Percentiles rank a stretch among this genome's conserved stretches.
Conservation (phyloP, 2,329 filamentous ascomycete genomes). For the Phaeosphaeriaceae sp. region DNA sequence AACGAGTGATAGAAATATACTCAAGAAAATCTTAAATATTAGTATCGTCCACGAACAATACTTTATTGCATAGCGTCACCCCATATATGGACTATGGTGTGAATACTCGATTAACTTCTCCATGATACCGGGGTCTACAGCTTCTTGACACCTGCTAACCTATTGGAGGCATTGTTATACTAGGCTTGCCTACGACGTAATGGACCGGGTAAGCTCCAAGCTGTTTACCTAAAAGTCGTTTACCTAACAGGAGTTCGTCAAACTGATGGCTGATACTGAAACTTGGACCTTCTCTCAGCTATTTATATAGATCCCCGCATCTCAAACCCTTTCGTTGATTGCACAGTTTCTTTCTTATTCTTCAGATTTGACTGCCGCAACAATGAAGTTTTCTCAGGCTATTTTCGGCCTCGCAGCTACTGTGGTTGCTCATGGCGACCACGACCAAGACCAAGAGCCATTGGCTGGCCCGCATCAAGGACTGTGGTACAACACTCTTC, state of each 20-base stretch:
- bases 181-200: conserved; percentile 30
- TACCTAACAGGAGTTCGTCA: conserved; percentile 44
- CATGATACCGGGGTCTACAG: conserved; percentile 12
- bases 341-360: conserved; percentile 4
- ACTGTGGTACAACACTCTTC: conserved; percentile 82
- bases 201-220: conserved; percentile 36
- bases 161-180: conserved; percentile 22
- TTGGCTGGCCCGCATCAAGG: conserved; percentile 73
- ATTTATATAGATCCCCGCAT: conserved; percentile 28
- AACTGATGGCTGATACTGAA: conserved; percentile 31
- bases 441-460: conserved; percentile 63
- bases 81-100: background rate
- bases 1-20: background rate
- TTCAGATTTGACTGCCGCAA: conserved; percentile 6
- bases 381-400: conserved; percentile 37
- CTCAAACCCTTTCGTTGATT: conserved; percentile 1
- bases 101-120: background rate
- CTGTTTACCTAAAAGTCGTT: conserved; percentile 45
- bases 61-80: too few species aligned
- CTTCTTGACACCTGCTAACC: conserved; percentile 21
- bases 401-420: conserved; percentile 54
- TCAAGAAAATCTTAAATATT: background rate
- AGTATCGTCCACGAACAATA: background rate
- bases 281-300: conserved; percentile 17
- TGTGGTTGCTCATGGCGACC: conserved; percentile 65